These are phyloP conservation scores for Trichophyton rubrum DNA, from an alignment of 2,329 filamentous ascomycete genomes.

Conservation along the genomic window DNA sequence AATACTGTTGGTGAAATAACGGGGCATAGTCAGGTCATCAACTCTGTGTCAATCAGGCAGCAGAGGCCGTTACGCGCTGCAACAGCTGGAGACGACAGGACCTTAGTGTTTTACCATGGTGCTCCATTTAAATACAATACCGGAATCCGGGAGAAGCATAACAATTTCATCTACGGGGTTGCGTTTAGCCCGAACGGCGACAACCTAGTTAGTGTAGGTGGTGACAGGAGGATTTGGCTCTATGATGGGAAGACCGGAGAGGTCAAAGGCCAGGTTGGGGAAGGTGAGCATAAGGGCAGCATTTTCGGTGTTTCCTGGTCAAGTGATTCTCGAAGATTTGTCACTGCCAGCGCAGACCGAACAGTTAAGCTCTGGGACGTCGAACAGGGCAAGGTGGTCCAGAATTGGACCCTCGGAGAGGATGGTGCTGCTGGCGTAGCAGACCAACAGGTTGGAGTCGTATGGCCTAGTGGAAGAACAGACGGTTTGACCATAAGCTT, in stretches of 20 bases:
- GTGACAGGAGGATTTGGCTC: slow-evolving; percentile 83
- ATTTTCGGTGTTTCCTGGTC: slow-evolving; percentile 90
- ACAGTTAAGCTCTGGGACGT: slow-evolving; percentile 92
- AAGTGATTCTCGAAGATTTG: slow-evolving; percentile 70
- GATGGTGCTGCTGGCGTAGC: slow-evolving; percentile 41
- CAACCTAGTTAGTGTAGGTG: slow-evolving; percentile 72
- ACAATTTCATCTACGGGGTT: slow-evolving; percentile 76
- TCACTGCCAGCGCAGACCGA: slow-evolving; percentile 85
- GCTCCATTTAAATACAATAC: slow-evolving; percentile 91
- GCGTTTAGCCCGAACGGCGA: slow-evolving; percentile 83
- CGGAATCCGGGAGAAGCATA: slow-evolving; percentile 67
- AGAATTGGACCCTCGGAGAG: slow-evolving; percentile 78
- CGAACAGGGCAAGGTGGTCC: slow-evolving; percentile 60
- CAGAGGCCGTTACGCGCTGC: slow-evolving; percentile 84
- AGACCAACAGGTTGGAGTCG: slow-evolving; percentile 88
- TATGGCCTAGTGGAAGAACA: slow-evolving; percentile 68
- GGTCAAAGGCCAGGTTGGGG: slow-evolving; percentile 54
- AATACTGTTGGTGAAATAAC: slow-evolving; percentile 92
- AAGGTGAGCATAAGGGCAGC: slow-evolving; percentile 75
- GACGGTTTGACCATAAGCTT: slow-evolving; percentile 86
- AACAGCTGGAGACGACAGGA: slow-evolving; percentile 81
- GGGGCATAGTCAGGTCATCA: slow-evolving; percentile 82
- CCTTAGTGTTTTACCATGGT: slow-evolving; percentile 83
- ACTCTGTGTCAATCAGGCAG: slow-evolving; percentile 77
- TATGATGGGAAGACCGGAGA: slow-evolving; percentile 96